Percentiles rank a stretch among this genome's conserved stretches.
Evolutionary conservation across 352 stramenopile species (phyloP).

Genomic region (Pythium folliculosum): DNA sequence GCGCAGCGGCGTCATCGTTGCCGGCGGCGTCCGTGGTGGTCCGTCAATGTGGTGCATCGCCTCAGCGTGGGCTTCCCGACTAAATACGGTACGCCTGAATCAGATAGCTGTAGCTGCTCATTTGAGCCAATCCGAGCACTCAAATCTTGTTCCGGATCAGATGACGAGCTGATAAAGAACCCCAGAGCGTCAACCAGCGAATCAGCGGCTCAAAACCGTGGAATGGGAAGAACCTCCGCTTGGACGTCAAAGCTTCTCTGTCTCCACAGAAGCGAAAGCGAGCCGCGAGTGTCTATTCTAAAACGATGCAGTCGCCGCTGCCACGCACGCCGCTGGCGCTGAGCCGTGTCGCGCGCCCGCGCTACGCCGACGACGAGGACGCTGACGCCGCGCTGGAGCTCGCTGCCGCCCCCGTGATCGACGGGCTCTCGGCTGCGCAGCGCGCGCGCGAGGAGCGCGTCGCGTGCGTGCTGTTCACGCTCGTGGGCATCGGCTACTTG

Average conservation of each 20-base stretch:
- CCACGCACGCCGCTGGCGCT: constrained; percentile 44
- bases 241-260: too few species aligned
- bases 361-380: constrained; percentile 33
- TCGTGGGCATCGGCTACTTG: constrained; percentile 81
- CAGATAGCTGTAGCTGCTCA: background rate
- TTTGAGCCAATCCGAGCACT: background rate
- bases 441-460: constrained; percentile 48
- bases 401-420: constrained; percentile 30
- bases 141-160: constrained; percentile 10
- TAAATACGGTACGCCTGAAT: constrained; percentile 7
- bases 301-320: constrained; percentile 61
- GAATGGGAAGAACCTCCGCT: too few species aligned
- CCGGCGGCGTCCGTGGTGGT: too few species aligned
- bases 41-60: background rate
- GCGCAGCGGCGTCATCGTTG: constrained; percentile 38
- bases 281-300: too few species aligned
- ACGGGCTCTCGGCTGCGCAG: constrained; percentile 28
- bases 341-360: constrained; percentile 30
- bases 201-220: background rate
- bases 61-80: background rate
- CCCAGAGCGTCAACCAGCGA: constrained; percentile 3
- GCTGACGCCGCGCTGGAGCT: constrained; percentile 6
- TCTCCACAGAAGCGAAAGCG: too few species aligned
- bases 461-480: constrained; percentile 65
- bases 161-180: constrained; percentile 16